These are phyloP conservation scores for Colletotrichum plurivorum DNA, from an alignment of 2,329 filamentous ascomycete species.

Conservation along the genomic window DNA sequence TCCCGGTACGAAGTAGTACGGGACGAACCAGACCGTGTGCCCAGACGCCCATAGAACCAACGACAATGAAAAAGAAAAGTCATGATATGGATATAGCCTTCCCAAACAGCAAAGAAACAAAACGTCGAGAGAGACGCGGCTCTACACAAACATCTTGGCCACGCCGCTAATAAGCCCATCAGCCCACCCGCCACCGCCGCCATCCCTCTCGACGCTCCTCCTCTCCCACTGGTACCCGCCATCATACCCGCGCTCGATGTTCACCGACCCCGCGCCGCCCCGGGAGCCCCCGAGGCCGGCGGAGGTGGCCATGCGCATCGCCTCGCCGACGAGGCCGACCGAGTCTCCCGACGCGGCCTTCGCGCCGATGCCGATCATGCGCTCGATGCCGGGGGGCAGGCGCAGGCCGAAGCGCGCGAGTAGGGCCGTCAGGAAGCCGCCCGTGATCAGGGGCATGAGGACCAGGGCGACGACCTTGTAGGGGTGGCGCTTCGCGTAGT, in stretches of 20 bases:
- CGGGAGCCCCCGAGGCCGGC: constrained; percentile 44
- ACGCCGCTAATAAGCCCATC: constrained; percentile 53
- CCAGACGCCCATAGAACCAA: neutral
- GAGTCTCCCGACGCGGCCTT: constrained; percentile 63
- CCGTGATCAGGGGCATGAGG: constrained; percentile 88
- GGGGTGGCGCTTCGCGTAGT: constrained; percentile 87
- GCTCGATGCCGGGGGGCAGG: constrained; percentile 75
- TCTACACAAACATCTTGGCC: constrained; percentile 59
- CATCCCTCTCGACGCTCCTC: constrained; percentile 51
- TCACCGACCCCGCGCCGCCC: constrained; percentile 44
- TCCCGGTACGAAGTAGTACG: neutral
- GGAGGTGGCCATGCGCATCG: constrained; percentile 65
- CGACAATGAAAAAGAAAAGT: neutral
- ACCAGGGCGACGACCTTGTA: constrained; percentile 90
- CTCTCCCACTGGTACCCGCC: constrained; percentile 56
- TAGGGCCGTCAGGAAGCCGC: constrained; percentile 84
- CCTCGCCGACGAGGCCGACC: constrained; percentile 67
- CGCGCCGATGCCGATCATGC: constrained; percentile 68
- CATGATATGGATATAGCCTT: constrained; percentile 11
- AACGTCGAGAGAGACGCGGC: neutral
- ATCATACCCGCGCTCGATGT: constrained; percentile 52
- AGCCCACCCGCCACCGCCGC: constrained; percentile 47
- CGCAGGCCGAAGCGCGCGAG: constrained; percentile 85
- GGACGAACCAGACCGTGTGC: constrained; percentile 20
- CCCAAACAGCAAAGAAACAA: constrained; percentile 5